These are phyloP conservation scores for Hamigera avellanea DNA, from an alignment of 495 filamentous ascomycete species.

Conservation along the genomic window DNA sequence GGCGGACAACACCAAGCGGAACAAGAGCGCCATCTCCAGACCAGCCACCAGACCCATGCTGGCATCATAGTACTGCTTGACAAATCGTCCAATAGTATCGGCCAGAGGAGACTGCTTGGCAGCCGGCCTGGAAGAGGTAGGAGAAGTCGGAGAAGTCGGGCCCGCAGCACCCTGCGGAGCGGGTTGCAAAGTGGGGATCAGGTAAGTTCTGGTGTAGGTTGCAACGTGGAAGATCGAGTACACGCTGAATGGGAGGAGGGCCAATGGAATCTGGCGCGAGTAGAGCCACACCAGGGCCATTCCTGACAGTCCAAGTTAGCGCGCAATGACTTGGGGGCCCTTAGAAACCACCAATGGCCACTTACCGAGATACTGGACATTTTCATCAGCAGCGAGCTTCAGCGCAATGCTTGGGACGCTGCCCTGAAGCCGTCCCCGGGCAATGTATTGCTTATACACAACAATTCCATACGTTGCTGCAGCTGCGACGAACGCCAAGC, in stretches of 20 bases:
- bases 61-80: conserved; percentile 94
- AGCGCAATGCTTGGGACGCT: conserved; percentile 47
- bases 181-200: conserved; percentile 40
- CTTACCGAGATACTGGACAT: conserved; percentile 93
- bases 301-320: conserved; percentile 34
- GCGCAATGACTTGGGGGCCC: neutral
- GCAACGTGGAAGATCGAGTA: conserved; percentile 98
- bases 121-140: conserved; percentile 38
- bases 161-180: conserved; percentile 18
- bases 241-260: conserved; percentile 86
- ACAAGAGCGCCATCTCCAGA: conserved; percentile 70
- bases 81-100: conserved; percentile 78
- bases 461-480: conserved; percentile 94
- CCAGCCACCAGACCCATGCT: conserved; percentile 72
- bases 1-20: conserved; percentile 66
- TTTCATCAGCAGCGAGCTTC: conserved; percentile 73
- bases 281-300: conserved; percentile 97
- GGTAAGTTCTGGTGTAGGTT: conserved; percentile 50
- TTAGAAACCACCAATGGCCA: conserved; percentile 10
- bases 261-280: conserved; percentile 75
- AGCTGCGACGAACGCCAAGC: conserved; percentile 77
- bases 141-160: conserved; percentile 45
- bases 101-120: conserved; percentile 55
- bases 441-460: conserved; percentile 94
- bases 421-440: conserved; percentile 55